Base-by-base conservation (phyloP, 2,329 filamentous ascomycete species). In the Paracoccidioides lutzii region DNA sequence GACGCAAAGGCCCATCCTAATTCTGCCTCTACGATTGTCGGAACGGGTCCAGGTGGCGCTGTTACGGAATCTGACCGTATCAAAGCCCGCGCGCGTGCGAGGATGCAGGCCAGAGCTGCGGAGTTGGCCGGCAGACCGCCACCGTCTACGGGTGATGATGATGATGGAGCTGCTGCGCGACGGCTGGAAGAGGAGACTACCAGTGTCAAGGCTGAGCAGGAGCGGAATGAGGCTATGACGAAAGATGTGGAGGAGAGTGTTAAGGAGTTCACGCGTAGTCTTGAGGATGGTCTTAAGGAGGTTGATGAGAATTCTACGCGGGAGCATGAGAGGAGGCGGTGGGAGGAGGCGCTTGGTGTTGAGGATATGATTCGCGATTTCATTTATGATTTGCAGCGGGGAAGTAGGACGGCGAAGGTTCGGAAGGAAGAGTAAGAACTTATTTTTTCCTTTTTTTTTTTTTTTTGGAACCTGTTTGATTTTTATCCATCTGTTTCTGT, bases 81-180 rank as follows among this genome's bases (percentile, higher is more conserved):
- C 62, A 97, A 96, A 75, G 93, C 93, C 40, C 83, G 90, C 62
- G 91, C 93, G 37, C 95, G 90, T 73, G 91, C 91, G 42, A 95
- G 96, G 83, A 98, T 98, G 93, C 91, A 97, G 73, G 90, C 95
- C 66, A 86, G 93, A 58, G 90, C 93, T 62, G 93, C 93, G 55
- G 91, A 93, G 15, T 75, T 98, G 60, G 89, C 90, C 28, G 93
- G 93, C 56, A 89, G 85, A 70, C 90, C 90, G 67, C 75, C 85
- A 45, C 77, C 83, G 49, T 83, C 88, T 41, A 70, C 76, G 2
- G 76, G 75, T 48, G 80, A 84, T 58, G 88, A 90, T 58, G 88
- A 90, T 60, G 78, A 90, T 60, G 78, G 80, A 32, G 88, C 87
- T 60, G 88, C 88, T 3, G 84, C 90, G 49, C 87, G 89, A 72